Evolutionary conservation across 371 early-diverging fungal species (phyloP).

Genomic region (Mortierella sp.): DNA sequence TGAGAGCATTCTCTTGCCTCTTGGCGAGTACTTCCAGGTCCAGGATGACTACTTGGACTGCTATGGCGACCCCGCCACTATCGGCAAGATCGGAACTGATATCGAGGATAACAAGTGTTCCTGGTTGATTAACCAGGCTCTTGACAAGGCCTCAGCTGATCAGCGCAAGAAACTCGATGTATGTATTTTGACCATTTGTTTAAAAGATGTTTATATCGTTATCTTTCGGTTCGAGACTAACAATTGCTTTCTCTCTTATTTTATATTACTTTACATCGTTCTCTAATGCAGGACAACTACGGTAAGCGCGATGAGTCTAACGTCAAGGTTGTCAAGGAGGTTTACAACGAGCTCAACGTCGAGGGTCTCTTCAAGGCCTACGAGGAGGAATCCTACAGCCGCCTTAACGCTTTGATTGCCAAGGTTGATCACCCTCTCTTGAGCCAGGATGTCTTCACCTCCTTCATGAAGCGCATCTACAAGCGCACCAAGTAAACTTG

Average conservation of each 20-base stretch:
- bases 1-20: slow-evolving; percentile 86
- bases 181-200: slow-evolving; percentile 34
- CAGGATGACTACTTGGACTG: slow-evolving; percentile 98
- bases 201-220: not conserved
- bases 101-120: slow-evolving; percentile 99
- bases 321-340: slow-evolving; percentile 84
- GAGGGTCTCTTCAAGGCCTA: slow-evolving; percentile 84
- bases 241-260: not conserved
- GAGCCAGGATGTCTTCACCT: slow-evolving; percentile 85
- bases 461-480: slow-evolving; percentile 95
- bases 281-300: slow-evolving; percentile 77
- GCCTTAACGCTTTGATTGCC: slow-evolving; percentile 79
- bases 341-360: slow-evolving; percentile 85
- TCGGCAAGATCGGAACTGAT: slow-evolving; percentile 99
- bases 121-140: slow-evolving; percentile 96
- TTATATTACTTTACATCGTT: too few species aligned
- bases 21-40: slow-evolving; percentile 98
- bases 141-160: slow-evolving; percentile 78
- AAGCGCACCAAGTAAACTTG: slow-evolving; percentile 88
- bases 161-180: slow-evolving; percentile 90
- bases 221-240: not conserved
- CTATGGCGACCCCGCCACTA: slow-evolving; percentile 89
- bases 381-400: slow-evolving; percentile 85
- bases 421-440: slow-evolving; percentile 79
- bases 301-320: slow-evolving; percentile 84